Evolutionary conservation across 2,329 filamentous ascomycete genomes (phyloP).

Genomic region (Sphaerulina populicola): DNA sequence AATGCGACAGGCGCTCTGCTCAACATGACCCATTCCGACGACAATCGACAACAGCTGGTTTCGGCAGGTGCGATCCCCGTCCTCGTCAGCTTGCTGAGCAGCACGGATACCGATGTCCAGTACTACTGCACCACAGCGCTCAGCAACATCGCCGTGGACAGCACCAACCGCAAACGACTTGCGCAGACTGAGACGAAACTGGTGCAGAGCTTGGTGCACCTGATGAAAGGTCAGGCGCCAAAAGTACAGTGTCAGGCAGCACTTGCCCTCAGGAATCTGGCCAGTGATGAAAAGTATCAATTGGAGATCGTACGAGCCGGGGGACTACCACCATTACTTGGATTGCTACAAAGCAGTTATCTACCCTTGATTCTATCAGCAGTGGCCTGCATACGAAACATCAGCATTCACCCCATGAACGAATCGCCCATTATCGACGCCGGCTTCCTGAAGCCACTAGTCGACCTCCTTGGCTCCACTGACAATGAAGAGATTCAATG

Average conservation of each 20-base stretch:
- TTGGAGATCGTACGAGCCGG: slow-evolving; percentile 89
- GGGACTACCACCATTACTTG: slow-evolving; percentile 75
- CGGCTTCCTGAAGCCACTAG: slow-evolving; percentile 85
- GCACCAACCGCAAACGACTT: slow-evolving; percentile 80
- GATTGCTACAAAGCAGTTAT: slow-evolving; percentile 88
- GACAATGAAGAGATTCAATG: slow-evolving; percentile 99
- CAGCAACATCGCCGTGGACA: slow-evolving; percentile 96
- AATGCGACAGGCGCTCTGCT: slow-evolving; percentile 93
- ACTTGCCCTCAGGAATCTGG: slow-evolving; percentile 83
- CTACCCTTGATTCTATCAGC: slow-evolving; percentile 92
- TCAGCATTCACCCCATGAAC: slow-evolving; percentile 94
- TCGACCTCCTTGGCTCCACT: slow-evolving; percentile 86
- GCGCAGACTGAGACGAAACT: slow-evolving; percentile 84
- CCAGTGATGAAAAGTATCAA: slow-evolving; percentile 97
- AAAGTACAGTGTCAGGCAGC: slow-evolving; percentile 98
- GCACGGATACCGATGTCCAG: slow-evolving; percentile 90
- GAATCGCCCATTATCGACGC: slow-evolving; percentile 98
- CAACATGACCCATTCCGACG: slow-evolving; percentile 99
- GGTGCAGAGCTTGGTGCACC: slow-evolving; percentile 84
- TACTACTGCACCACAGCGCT: slow-evolving; percentile 98
- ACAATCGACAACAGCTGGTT: slow-evolving; percentile 94
- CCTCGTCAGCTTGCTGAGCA: slow-evolving; percentile 86
- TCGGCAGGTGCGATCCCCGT: slow-evolving; percentile 97
- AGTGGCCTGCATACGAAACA: slow-evolving; percentile 96
- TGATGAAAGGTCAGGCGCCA: slow-evolving; percentile 95